Percentiles rank a stretch among this genome's conserved stretches.
Conservation (phyloP, 148 eudicot genomes). For the Limonium bicolor region DNA sequence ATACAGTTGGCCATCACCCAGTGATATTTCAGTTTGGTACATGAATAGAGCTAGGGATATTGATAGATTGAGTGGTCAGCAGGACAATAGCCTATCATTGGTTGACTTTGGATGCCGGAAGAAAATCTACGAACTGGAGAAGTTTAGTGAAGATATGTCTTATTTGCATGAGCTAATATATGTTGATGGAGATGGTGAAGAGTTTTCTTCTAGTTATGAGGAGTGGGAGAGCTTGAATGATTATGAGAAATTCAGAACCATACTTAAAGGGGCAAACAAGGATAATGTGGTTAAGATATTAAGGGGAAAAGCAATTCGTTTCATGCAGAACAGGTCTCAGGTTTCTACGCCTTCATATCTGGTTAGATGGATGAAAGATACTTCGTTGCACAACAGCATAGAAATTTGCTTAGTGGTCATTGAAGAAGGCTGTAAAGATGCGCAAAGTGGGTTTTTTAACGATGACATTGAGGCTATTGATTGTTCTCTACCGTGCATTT, state of each 20-base stretch:
- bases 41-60: constrained; percentile 78
- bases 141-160: constrained; percentile 55
- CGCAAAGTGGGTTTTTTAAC: constrained; percentile 32
- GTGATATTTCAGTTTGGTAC: constrained; percentile 68
- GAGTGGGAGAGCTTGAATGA: constrained; percentile 75
- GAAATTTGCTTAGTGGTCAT: constrained; percentile 57
- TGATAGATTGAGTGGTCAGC: constrained; percentile 83
- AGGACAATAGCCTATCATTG: constrained; percentile 61
- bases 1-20: constrained; percentile 59
- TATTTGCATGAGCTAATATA: constrained; percentile 78
- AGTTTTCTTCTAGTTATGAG: constrained; percentile 39
- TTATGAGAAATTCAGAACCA: constrained; percentile 77
- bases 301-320: constrained; percentile 59
- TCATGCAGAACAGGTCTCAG: constrained; percentile 43
- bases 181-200: constrained; percentile 35
- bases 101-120: constrained; percentile 71
- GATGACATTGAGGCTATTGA: constrained; percentile 56
- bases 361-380: constrained; percentile 84
- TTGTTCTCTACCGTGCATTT: constrained; percentile 81
- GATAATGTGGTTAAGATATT: constrained; percentile 50
- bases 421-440: constrained; percentile 62
- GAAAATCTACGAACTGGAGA: constrained; percentile 58
- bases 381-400: constrained; percentile 47
- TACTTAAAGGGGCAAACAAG: constrained; percentile 56
- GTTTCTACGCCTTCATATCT: constrained; percentile 31